These are phyloP conservation scores for Datisca glomerata DNA, from an alignment of 306 rosid genomes.

Conservation along the genomic window DNA sequence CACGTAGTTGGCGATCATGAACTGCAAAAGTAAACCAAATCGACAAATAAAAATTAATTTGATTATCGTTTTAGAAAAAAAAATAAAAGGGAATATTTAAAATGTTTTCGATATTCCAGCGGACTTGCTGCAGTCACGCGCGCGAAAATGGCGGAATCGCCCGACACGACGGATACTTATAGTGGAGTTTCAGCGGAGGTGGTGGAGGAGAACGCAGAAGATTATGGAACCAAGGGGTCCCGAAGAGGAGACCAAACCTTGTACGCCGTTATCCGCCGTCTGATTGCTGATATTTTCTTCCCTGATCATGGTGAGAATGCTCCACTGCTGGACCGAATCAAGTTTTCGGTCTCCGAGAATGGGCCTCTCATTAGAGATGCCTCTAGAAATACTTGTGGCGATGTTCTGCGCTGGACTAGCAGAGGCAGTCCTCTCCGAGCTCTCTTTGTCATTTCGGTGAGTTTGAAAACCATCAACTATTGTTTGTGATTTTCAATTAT, in stretches of 20 bases:
- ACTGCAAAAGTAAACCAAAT: no score
- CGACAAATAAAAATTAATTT: no score
- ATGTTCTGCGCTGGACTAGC: conserved; percentile 60
- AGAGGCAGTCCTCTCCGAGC: conserved; percentile 69
- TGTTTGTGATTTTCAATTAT: background rate
- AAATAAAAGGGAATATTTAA: no score
- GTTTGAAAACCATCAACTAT: conserved; percentile 5
- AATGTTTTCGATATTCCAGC: no score
- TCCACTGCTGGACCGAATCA: conserved; percentile 52
- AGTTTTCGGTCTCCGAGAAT: conserved; percentile 40
- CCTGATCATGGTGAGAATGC: conserved; percentile 23
- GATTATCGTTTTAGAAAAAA: no score
- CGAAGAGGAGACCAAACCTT: conserved; percentile 37
- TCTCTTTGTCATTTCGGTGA: conserved; percentile 77
- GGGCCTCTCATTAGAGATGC: conserved; percentile 55
- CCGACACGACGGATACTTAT: no score
- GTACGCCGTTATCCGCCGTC: conserved; percentile 29
- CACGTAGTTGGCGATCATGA: no score
- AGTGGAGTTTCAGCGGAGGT: no score
- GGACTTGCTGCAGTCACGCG: no score
- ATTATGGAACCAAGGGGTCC: no score
- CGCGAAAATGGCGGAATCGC: no score
- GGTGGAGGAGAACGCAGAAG: no score
- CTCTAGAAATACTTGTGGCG: conserved; percentile 36
- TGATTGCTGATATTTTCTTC: conserved; percentile 34